Evolutionary conservation across 768 basidiomycete genomes (phyloP).

Genomic region (Melanogaster broomeanus): DNA sequence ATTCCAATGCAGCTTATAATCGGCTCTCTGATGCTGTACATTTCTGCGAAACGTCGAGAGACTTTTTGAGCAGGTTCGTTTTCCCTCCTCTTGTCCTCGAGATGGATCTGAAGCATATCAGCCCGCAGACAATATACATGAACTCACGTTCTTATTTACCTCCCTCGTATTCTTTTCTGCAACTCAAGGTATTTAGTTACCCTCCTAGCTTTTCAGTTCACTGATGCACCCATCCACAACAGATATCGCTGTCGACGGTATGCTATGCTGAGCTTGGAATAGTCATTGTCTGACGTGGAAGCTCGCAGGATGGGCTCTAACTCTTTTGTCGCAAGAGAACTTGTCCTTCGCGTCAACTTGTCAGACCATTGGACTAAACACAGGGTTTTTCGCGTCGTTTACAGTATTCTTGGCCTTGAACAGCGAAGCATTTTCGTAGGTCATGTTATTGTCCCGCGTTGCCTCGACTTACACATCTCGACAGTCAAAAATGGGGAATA

Average conservation of each 20-base stretch:
- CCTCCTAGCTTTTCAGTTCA: background rate
- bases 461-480: conserved; percentile 7
- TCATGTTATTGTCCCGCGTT: conserved; percentile 5
- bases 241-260: conserved; percentile 99
- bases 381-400: conserved; percentile 93
- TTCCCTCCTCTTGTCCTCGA: conserved; percentile 3
- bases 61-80: conserved; percentile 73
- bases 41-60: conserved; percentile 73
- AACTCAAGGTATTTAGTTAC: conserved; percentile 76
- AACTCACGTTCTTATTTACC: conserved; percentile 84
- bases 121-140: conserved; percentile 79
- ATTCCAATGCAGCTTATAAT: conserved; percentile 95
- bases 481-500: conserved; percentile 74
- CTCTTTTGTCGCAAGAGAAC: conserved; percentile 88
- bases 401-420: conserved; percentile 98
- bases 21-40: conserved; percentile 78
- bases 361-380: conserved; percentile 95
- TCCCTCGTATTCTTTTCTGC: conserved; percentile 93
- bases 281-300: conserved; percentile 32
- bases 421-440: conserved; percentile 86
- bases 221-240: conserved; percentile 15
- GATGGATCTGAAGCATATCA: conserved; percentile 33
- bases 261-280: conserved; percentile 23
- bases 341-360: conserved; percentile 97
- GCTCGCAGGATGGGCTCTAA: conserved; percentile 72